phyloP scores from a whole-genome alignment of 2,329 filamentous ascomycete genomes.

The Phyllosticta citriasiana region DNA sequence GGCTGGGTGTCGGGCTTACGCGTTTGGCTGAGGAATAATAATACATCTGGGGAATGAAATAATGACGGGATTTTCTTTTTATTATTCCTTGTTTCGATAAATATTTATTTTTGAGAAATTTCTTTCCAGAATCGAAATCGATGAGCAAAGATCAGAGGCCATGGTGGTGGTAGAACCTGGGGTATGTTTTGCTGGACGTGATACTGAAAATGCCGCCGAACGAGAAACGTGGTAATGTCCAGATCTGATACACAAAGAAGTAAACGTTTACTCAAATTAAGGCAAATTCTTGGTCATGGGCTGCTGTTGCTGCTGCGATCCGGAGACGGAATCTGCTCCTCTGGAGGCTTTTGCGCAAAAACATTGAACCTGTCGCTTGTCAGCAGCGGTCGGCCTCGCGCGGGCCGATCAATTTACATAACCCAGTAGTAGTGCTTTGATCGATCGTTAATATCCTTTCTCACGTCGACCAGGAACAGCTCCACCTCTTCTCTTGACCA shows the following conservation, averaged over 20 bases:
- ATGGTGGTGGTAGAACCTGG: too few relatives aligned
- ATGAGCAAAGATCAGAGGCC: too few relatives aligned
- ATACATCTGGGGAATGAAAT: too few relatives aligned
- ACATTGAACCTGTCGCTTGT: background rate
- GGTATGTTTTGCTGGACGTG: too few relatives aligned
- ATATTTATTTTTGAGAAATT: too few relatives aligned
- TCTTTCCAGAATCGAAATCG: too few relatives aligned
- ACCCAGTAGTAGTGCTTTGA: constrained; percentile 4
- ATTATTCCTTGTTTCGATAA: too few relatives aligned
- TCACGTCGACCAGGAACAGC: constrained; percentile 2
- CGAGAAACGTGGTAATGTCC: too few relatives aligned
- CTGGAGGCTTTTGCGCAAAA: background rate
- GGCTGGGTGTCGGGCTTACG: background rate
- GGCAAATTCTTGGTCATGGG: background rate
- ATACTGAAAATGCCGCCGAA: too few relatives aligned
- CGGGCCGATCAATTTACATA: background rate
- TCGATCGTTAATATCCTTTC: constrained; percentile 9
- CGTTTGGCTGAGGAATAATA: background rate
- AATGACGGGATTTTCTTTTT: too few relatives aligned
- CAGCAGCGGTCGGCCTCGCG: background rate
- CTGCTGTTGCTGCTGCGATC: background rate
- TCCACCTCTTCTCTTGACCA: constrained; percentile 9
- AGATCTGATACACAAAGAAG: too few relatives aligned
- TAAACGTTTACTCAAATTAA: too few relatives aligned
- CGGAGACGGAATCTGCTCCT: background rate